phyloP scores from a whole-genome alignment of 352 stramenopile genomes.

The Chrysophaeum taylorii region DNA sequence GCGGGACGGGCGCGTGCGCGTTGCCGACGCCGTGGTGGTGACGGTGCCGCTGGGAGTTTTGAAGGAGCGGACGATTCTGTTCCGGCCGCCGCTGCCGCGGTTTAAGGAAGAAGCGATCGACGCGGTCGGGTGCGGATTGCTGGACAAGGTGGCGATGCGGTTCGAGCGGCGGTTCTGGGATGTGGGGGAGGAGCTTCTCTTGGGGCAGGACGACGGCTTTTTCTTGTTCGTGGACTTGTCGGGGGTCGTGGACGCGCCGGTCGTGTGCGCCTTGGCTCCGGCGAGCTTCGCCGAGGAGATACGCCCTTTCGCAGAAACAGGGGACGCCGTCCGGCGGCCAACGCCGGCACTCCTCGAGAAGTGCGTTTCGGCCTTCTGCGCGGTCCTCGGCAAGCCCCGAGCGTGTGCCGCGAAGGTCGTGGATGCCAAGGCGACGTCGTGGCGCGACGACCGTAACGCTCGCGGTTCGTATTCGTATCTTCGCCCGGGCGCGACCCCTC shows the following conservation, averaged over 20 bases:
- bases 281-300: not conserved
- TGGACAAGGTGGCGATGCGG: slow-evolving; percentile 60
- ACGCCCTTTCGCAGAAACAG: too few relatives aligned
- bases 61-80: slow-evolving; percentile 43
- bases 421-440: not conserved
- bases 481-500: not conserved
- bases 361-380: not conserved
- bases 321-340: not conserved
- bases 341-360: not conserved
- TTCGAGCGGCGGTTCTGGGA: slow-evolving; percentile 28
- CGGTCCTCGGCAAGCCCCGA: too few relatives aligned
- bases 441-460: not conserved
- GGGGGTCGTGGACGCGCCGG: not conserved
- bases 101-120: slow-evolving; percentile 50
- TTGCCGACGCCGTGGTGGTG: slow-evolving; percentile 52
- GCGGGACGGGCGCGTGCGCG: slow-evolving; percentile 26
- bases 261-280: not conserved
- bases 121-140: slow-evolving; percentile 52
- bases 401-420: too few relatives aligned
- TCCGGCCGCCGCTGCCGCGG: slow-evolving; percentile 47
- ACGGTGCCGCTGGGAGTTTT: slow-evolving; percentile 57
- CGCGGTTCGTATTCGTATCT: slow-evolving; percentile 5
- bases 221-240: not conserved
- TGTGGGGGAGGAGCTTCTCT: not conserved
- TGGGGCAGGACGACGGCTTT: not conserved